phyloP scores from a whole-genome alignment of 192 early-diverging fungal genomes.

The Coemansia sp. region DNA sequence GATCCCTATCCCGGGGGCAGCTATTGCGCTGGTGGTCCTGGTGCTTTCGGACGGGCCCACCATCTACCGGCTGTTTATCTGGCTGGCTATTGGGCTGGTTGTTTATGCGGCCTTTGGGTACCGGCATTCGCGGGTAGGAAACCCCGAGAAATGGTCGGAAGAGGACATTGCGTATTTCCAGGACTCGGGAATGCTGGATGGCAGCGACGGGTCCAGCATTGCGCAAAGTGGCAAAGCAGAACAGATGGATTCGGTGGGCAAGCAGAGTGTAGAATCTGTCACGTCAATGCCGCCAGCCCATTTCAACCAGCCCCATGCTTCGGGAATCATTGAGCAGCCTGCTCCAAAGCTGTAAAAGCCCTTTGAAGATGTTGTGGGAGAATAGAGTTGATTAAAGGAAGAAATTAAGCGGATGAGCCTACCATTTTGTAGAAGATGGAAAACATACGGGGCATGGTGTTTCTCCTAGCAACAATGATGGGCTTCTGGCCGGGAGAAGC shows the following conservation, averaged over 20 bases:
- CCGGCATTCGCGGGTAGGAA: conserved; percentile 63
- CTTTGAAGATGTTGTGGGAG: too few relatives aligned
- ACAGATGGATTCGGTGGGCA: neutral
- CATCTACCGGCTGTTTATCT: conserved; percentile 72
- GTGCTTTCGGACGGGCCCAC: conserved; percentile 63
- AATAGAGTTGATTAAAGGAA: too few relatives aligned
- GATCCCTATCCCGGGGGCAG: conserved; percentile 64
- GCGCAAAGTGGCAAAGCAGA: neutral
- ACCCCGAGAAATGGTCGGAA: conserved; percentile 47
- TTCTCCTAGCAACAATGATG: conserved; percentile 12
- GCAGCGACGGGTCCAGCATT: conserved; percentile 3
- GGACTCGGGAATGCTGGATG: conserved; percentile 14
- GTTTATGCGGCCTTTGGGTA: conserved; percentile 72
- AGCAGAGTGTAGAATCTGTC: neutral
- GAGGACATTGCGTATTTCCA: conserved; percentile 50
- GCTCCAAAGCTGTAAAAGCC: too few relatives aligned
- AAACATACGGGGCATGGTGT: conserved; percentile 30
- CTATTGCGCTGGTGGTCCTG: conserved; percentile 62
- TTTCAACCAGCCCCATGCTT: too few relatives aligned
- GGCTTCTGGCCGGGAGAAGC: conserved; percentile 4
- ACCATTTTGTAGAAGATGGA: conserved; percentile 52
- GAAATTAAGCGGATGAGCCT: conserved; percentile 14
- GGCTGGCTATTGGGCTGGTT: conserved; percentile 75
- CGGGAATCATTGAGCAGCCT: too few relatives aligned
- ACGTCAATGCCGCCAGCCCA: neutral